Percentiles rank a stretch among this genome's conserved stretches.
phyloP scores from a whole-genome alignment of 2,329 filamentous ascomycete species.

The Aureobasidium namibiae region DNA sequence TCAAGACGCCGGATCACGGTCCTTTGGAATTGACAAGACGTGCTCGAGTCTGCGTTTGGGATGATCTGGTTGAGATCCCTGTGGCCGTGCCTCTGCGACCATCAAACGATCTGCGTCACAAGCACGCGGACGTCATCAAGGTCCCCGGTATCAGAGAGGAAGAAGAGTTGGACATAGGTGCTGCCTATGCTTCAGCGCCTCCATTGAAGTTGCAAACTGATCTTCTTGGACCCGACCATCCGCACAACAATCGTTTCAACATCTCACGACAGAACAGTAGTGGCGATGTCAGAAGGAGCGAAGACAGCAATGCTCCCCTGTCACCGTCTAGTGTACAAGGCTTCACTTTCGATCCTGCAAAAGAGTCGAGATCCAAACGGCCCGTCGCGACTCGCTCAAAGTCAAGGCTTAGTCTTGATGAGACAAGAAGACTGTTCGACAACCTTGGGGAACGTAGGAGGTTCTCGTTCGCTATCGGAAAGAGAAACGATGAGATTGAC shows the following conservation, averaged over 20 bases:
- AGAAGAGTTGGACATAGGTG: conserved; percentile 89
- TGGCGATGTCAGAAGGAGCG: conserved; percentile 26
- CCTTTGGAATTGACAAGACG: conserved; percentile 86
- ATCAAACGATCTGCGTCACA: conserved; percentile 71
- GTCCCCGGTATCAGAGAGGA: conserved; percentile 45
- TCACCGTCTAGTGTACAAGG: conserved; percentile 30
- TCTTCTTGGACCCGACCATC: conserved; percentile 48
- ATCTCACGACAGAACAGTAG: conserved; percentile 38
- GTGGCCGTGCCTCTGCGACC: conserved; percentile 83
- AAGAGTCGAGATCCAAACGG: conserved; percentile 16
- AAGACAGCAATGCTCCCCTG: conserved; percentile 19
- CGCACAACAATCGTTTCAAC: conserved; percentile 40
- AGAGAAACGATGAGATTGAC: conserved; percentile 30
- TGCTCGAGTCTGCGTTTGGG: conserved; percentile 92
- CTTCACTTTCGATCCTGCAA: conserved; percentile 18
- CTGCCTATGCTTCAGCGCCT: conserved; percentile 52
- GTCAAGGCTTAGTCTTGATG: conserved; percentile 36
- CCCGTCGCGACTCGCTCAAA: conserved; percentile 18
- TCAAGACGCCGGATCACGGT: conserved; percentile 87
- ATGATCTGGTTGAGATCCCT: conserved; percentile 92
- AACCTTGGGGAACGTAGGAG: conserved; percentile 21
- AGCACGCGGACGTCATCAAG: conserved; percentile 30
- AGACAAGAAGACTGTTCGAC: conserved; percentile 24
- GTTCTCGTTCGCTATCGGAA: conserved; percentile 15
- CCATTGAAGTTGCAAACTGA: conserved; percentile 45